Conservation (phyloP, 2,329 filamentous ascomycete genomes). For the Venturia nashicola region DNA sequence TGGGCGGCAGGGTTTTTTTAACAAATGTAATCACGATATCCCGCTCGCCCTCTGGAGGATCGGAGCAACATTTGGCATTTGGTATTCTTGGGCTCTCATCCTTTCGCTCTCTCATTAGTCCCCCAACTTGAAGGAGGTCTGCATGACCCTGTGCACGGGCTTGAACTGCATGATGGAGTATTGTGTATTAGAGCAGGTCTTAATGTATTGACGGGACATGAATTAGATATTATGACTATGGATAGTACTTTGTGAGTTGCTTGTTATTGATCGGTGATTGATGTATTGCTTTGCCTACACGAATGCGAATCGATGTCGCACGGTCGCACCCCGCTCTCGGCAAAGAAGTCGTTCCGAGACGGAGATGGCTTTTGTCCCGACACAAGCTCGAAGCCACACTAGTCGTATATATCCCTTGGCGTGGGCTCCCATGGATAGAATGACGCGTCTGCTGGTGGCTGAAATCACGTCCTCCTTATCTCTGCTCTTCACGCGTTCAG, state of each 20-base stretch:
- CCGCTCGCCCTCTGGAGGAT: background rate
- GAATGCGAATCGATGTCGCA: background rate
- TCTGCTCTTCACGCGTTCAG: background rate
- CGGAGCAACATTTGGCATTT: background rate
- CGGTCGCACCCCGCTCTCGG: background rate
- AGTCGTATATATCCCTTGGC: background rate
- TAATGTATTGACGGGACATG: background rate
- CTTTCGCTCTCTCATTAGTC: background rate
- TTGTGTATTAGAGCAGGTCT: background rate
- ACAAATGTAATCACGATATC: constrained; percentile 1
- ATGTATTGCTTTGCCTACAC: no score
- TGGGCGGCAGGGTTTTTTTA: background rate
- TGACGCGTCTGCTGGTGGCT: background rate
- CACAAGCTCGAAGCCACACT: background rate
- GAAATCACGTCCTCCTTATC: background rate
- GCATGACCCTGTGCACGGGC: background rate
- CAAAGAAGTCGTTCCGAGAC: background rate
- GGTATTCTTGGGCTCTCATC: background rate
- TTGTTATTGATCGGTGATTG: background rate
- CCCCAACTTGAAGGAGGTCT: background rate
- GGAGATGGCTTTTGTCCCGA: background rate
- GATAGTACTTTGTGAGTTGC: background rate
- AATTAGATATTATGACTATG: constrained; percentile 1
- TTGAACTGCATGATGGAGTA: background rate
- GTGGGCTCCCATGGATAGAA: background rate